Evolutionary conservation across 2,329 filamentous ascomycete species (phyloP).

Genomic region (Alternaria arbusti): DNA sequence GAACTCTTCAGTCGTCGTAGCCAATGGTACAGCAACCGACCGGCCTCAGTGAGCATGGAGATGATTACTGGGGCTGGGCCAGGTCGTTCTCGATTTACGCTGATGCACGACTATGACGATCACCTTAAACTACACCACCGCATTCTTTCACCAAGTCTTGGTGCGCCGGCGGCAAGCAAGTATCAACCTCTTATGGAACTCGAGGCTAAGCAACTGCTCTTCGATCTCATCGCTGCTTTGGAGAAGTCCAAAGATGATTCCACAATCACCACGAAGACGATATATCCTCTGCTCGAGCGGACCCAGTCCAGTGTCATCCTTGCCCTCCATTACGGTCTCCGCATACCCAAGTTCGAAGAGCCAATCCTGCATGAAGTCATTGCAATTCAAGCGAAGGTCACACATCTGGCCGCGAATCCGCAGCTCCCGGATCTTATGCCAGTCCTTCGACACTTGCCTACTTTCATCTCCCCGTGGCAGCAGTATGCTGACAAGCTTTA

Average conservation of each 20-base stretch:
- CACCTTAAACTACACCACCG: slow-evolving; percentile 16
- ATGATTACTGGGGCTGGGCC: slow-evolving; percentile 15
- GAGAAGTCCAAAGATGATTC: slow-evolving; percentile 3
- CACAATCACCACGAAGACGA: slow-evolving; percentile 7
- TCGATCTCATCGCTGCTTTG: slow-evolving; percentile 4
- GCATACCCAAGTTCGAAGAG: slow-evolving; percentile 7
- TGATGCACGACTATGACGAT: slow-evolving; percentile 19
- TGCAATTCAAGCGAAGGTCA: slow-evolving; percentile 8
- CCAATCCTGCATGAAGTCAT: slow-evolving; percentile 12
- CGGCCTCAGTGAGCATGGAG: slow-evolving; percentile 17
- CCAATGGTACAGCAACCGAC: slow-evolving; percentile 15
- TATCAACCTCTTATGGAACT: slow-evolving; percentile 15
- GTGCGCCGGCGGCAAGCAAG: slow-evolving; percentile 8
- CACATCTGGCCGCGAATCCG: slow-evolving; percentile 13
- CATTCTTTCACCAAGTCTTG: slow-evolving; percentile 13
- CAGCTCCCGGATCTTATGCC: slow-evolving; percentile 15
- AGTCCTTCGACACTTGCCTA: slow-evolving; percentile 6
- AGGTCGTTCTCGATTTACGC: slow-evolving; percentile 12
- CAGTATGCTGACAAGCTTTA: slow-evolving; percentile 13
- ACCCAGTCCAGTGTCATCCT: slow-evolving; percentile 17
- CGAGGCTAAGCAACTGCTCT: slow-evolving; percentile 14
- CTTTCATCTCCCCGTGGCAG: slow-evolving; percentile 10
- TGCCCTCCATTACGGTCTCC: slow-evolving; percentile 15
- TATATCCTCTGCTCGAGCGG: slow-evolving; percentile 13
- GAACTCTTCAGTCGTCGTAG: slow-evolving; percentile 17